Base-by-base conservation (phyloP, 192 early-diverging fungal genomes). In the Coemansia sp. region DNA sequence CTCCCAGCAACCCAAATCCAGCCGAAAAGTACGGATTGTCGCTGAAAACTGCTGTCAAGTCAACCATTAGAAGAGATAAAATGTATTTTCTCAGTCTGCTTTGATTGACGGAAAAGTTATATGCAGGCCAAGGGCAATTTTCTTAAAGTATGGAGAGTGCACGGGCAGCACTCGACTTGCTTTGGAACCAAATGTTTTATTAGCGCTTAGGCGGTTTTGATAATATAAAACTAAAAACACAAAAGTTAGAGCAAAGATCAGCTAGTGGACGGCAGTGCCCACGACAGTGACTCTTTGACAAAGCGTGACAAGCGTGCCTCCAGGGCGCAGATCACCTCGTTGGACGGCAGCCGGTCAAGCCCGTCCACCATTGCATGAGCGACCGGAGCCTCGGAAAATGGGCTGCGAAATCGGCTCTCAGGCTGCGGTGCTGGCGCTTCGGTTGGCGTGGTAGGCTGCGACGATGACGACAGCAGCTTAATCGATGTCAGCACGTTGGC, bases 1-100 rank as follows among this genome's bases (percentile, higher is more conserved):
- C 87, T 44, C 93, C 95, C 48, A 98, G 84, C 14, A 98, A 83
- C 5, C 95, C 95, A 48, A 94, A 91, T 12, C 95, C 95, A 3
- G 94, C 95, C 9, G 95, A 93, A 64, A 97, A 97, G 62, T 93
- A 92, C 21, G 95, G 95, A 61, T 97, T 97, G 36, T 83, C 83
- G 11, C 85, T 37, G n/a, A 82, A 57, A 34, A 75, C 61, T 26
- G 65, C 20, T 7, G 71, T 60, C 52, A 88, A 68, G 34, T 87
- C 87, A 20, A 85, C 82, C 79, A 87, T 88, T 53, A 44, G 40
- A 44, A 44, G 47, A 15, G 19, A 48, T 17, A n/a, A n/a, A 48
- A 19, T 7, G 17, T 20, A 19, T 20, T 15, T 34, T 5, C 31
- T 34, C 47, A n/a, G 47, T 2, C 47, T 8, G 19, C 15, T 5